Base-by-base conservation (phyloP, 2,329 filamentous ascomycete species). In the Calonectria pseudoreteaudii region DNA sequence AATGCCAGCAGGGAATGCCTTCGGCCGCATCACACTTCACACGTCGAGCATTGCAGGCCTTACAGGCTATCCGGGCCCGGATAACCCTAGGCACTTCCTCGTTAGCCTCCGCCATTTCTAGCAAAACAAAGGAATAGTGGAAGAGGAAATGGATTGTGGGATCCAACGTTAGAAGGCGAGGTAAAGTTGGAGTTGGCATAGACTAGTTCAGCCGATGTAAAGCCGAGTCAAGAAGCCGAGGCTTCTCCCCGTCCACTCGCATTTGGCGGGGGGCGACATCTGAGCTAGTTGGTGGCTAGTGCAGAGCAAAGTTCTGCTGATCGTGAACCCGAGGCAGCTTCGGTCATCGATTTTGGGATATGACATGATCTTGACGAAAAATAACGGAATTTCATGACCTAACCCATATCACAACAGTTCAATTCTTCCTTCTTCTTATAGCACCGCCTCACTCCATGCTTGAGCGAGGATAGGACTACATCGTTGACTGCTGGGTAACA, bases 11-110 rank as follows among this genome's bases (percentile, higher is more conserved):
- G 1, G 77, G 77, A 11, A 76, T 72, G 0, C 70, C 76, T 4
- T 78, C 77, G 0, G 53, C 62, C 1, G 76, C 77, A 30, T 79
- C 77, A 38, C 77, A 79, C 53, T 75, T 78, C 5, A 79, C 77
- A 1, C 77, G 77, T 11, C 77, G 66, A 2, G 70, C 52, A 7
- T 79, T 70, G 34, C 77, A 79, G 4, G 77, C 77, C 10, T 79
- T 79, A 14, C 77, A 79, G 30, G 77, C 77, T 4, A 78, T 68
- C 0, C 77, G 77, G 3, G 75, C 60, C 28, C 78, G 75, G 18
- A 68, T 74, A 0, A 71, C 18, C 16, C 20, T 20, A 9, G 58
- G 58, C 26, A 34, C 2, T 11, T 50, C 41, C 6, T 56, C 53
- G 16, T 28, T 16, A n/a, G 53, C 30, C 47, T 36, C 47, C 23